Conservation (phyloP, 2,329 filamentous ascomycete genomes). For the Diaporthe vaccinii region DNA sequence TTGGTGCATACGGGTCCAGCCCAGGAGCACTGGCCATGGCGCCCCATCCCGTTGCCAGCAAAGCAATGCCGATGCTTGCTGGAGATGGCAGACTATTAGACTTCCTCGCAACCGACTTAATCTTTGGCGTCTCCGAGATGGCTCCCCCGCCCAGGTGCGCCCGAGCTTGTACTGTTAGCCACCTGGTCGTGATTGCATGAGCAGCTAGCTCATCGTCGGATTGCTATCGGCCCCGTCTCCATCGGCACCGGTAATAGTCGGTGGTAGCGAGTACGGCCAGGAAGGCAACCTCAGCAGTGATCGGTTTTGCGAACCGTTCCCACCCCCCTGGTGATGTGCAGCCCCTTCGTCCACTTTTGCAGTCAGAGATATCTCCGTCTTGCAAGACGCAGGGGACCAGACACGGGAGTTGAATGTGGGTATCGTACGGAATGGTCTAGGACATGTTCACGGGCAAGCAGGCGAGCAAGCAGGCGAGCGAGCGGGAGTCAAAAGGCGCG, state of each 20-base stretch:
- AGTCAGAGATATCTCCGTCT: conserved; percentile 35
- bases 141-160: conserved; percentile 19
- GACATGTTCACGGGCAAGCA: not conserved
- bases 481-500: conserved; percentile 21
- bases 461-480: not conserved
- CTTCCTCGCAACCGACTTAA: conserved; percentile 1
- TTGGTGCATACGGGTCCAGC: conserved; percentile 22
- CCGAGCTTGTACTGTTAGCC: conserved; percentile 24
- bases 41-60: conserved; percentile 6
- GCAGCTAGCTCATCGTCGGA: conserved; percentile 19
- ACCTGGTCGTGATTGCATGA: conserved; percentile 17
- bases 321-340: conserved; percentile 33
- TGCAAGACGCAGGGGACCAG: conserved; percentile 15
- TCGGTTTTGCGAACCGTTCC: conserved; percentile 18
- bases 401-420: conserved; percentile 24
- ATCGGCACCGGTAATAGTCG: conserved; percentile 18
- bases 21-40: conserved; percentile 24
- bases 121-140: conserved; percentile 4
- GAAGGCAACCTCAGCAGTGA: conserved; percentile 20
- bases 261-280: conserved; percentile 30
- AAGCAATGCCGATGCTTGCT: conserved; percentile 31
- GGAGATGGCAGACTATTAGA: conserved; percentile 32
- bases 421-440: conserved; percentile 20
- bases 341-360: conserved; percentile 34
- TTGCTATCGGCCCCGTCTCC: conserved; percentile 22